Evolutionary conservation across 148 eudicot genomes (phyloP), one percentile per base, ranked within the genome.

Genomic region (Drosera capensis): DNA sequence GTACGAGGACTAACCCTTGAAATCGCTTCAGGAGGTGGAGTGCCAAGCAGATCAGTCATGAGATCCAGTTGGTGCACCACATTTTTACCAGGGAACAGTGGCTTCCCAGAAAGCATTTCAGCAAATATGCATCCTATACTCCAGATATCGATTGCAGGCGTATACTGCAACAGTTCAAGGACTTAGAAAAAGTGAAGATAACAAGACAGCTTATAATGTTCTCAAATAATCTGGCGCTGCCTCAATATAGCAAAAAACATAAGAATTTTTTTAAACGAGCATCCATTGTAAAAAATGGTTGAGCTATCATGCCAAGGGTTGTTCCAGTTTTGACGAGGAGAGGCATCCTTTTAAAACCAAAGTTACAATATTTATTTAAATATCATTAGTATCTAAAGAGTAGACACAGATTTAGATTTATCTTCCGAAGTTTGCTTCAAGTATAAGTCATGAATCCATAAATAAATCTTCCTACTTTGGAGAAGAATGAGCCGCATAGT

Each of bases 401-500:
- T n/a, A n/a, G n/a, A n/a, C n/a, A n/a, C n/a, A n/a, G n/a, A n/a
- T n/a, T n/a, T n/a, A n/a, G n/a, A n/a, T n/a, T n/a, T n/a, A n/a
- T n/a, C n/a, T n/a, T n/a, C n/a, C n/a, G n/a, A n/a, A n/a, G n/a
- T n/a, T n/a, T n/a, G n/a, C n/a, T 28, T 28, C 31, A 6, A 28
- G 31, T 5, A 28, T 28, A 28, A 28, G 11, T 0, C 31, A 5
- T 28, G 13, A 34, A 34, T 0, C 38, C 11, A 11, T 14, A 7
- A 8, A 19, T 24, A 13, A 16, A 18, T 36, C 35, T 19, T 15
- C 48, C 70, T 68, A 77, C 96, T 61, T 87, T 87, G 36, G 96
- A 87, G 73, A 82, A 82, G 67, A 87, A 87, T 5, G 96, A 87
- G 49, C 96, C 96, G 54, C 96, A 87, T 14, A 87, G 94, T 69